Evolutionary conservation across 2,329 filamentous ascomycete genomes (phyloP), one percentile per base, ranked within the genome.

Genomic region (Microdochium trichocladiopsis): DNA sequence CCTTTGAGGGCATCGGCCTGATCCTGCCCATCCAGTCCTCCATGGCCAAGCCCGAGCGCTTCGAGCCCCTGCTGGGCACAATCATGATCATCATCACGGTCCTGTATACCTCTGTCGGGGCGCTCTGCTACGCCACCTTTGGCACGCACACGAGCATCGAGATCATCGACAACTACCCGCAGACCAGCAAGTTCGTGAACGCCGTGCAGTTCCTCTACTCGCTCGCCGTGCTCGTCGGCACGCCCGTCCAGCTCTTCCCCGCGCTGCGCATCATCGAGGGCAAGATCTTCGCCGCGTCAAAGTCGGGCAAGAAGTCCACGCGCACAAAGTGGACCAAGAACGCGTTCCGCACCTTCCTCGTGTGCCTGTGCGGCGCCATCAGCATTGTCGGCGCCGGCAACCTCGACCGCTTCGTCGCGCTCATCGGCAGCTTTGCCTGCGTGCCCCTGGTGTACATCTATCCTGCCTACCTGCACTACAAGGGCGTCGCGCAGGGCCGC

Each of bases 241-340:
- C 83, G 47, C 87, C 87, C 0, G 86, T 90, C 2, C 87, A 90
- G 66, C 76, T 90, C 47, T 90, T 89, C 70, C 87, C 87, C 0
- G 84, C 86, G 8, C 73, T 87, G 50, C 80, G 86, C 58, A 90
- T 89, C 62, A 73, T 89, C 50, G 87, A 90, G 68, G 80, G 79
- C 21, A 78, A 75, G 47, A 63, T 89, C 16, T 88, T 90, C 54
- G 83, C 83, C n/a, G 74, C 79, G 55, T 18, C 21, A 9, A 75
- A 77, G 52, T 87, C 84, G 0, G 87, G 87, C 31, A 89, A 87
- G 70, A 80, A 79, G 60, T 80, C 78, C 55, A 65, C 72, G 31
- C 69, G 74, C 36, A 86, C 84, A 56, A 90, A 90, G 65, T 90
- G 87, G 87, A 83, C 84, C 69, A 90, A 90, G 76, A 90, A 90